Evolutionary conservation across 2,329 filamentous ascomycete species (phyloP), one percentile per base, ranked within the genome.

Genomic region (Cercospora sp.): DNA sequence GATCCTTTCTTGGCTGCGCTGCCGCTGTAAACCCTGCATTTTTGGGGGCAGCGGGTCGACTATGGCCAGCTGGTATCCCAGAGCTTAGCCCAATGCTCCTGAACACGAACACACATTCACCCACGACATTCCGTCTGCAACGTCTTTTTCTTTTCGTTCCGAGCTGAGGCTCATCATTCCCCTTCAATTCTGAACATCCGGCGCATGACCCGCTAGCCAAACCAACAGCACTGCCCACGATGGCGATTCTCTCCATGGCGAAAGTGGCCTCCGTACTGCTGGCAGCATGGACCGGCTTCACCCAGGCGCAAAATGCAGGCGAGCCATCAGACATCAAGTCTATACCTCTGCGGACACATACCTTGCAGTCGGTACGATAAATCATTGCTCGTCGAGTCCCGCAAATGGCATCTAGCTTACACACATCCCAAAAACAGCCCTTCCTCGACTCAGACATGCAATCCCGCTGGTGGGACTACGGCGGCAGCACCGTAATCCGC

Each of bases 381-480:
- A 55, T 13, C 26, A 21, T 43, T 21, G 6, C 13, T 57, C 13
- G 12, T 40, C 13, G 13, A 40, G 26, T 58, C 26, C 63, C 24
- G 21, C 45, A 24, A 51, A 24, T 40, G 18, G 21, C n/a, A 51
- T 51, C 18, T 24, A 26, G 45, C 45, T 51, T 24, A 51, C 37
- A 40, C 30, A 43, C 18, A 53, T 26, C 45, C 61, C 68, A 53
- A 63, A 49, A 57, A 6, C 78, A 97, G 91, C 95, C 95, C 70
- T 99, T 97, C 82, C 89, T 99, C 75, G 95, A 99, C 83, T 95
- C 93, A 69, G 95, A 98, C 81, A 94, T 98, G 90, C 91, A 96
- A 83, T 97, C 92, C 83, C 90, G 95, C 79, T 99, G 95, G 94
- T 99, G 94, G 82, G 95, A 99, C 83, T 99, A 96, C 87, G 95